Percentiles rank a stretch among this genome's conserved stretches.
Evolutionary conservation across 2,329 filamentous ascomycete species (phyloP).

Genomic region (Colletotrichum sp.): DNA sequence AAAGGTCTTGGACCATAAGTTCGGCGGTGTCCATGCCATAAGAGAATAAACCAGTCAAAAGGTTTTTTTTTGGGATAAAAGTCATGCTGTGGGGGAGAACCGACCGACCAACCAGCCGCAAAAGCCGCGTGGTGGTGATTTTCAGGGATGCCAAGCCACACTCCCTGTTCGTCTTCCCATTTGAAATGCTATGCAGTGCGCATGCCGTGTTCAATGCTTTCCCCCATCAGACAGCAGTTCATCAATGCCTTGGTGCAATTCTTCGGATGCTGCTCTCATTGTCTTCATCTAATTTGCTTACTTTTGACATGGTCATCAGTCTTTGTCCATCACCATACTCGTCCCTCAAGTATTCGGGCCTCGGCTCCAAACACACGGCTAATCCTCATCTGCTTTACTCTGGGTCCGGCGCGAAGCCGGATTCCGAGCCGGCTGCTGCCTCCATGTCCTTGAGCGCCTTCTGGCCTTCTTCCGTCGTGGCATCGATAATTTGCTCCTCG

Average conservation of each 20-base stretch:
- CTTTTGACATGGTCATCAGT: neutral
- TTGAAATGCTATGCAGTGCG: neutral
- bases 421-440: constrained; percentile 43
- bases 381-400: constrained; percentile 34
- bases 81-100: neutral
- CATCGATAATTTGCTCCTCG: constrained; percentile 93
- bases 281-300: neutral
- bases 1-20: neutral
- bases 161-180: neutral
- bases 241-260: neutral
- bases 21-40: neutral
- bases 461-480: constrained; percentile 86
- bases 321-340: neutral
- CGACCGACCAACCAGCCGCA: neutral
- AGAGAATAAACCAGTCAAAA: neutral
- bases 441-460: constrained; percentile 79
- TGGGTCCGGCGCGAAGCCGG: constrained; percentile 40
- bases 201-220: neutral
- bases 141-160: neutral
- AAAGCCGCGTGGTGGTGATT: neutral
- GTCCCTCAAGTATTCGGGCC: neutral
- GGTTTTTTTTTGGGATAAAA: neutral
- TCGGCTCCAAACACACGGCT: neutral
- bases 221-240: neutral
- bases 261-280: neutral